Evolutionary conservation across 148 eudicot genomes (phyloP), one percentile per base, ranked within the genome.

Genomic region (Gaultheria prostrata): DNA sequence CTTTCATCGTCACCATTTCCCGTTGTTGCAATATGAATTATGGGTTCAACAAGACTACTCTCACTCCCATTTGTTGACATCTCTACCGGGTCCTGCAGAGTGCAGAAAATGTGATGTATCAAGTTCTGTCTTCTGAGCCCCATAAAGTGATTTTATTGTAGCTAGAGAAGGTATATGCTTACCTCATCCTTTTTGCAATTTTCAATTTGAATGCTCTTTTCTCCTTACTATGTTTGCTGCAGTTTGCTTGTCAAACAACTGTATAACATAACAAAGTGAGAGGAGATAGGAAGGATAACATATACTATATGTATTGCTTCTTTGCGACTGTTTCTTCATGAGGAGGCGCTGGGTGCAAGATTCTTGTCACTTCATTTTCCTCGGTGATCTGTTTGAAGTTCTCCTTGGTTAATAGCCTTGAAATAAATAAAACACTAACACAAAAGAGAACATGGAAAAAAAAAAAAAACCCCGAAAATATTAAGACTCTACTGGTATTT

Each of bases 171-270:
- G 11, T 11, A 24, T 26, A 24, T 26, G 71, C 71, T 65, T 65
- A 67, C 72, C 72, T 67, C 35, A 28, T 67, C 72, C 35, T 3
- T 67, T 67, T 12, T 28, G 32, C 28, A 39, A 13, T 67, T 67
- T 67, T 12, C 72, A 67, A 28, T 67, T 13, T 12, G 72, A 67
- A 28, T 72, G 83, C 15, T 63, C 43, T 49, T 20, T 80, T 63
- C 86, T 72, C 7, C n/a, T 13, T 9, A 12, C 77, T 57, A 80
- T 65, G 14, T 32, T 8, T 48, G 79, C 70, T 76, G 77, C 63
- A 85, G 75, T 28, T 70, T 80, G 76, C 63, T 59, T 67, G 72
- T 30, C 75, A n/a, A 75, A 32, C 59, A 81, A 49, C 87, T 85
- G 87, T 39, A 65, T 51, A 48, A 32, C 59, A 75, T 39, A 32